Percentiles rank a stretch among this genome's conserved stretches.
phyloP scores from a whole-genome alignment of 805 yeast genomes.

The Yarrowia yakushimensis region DNA sequence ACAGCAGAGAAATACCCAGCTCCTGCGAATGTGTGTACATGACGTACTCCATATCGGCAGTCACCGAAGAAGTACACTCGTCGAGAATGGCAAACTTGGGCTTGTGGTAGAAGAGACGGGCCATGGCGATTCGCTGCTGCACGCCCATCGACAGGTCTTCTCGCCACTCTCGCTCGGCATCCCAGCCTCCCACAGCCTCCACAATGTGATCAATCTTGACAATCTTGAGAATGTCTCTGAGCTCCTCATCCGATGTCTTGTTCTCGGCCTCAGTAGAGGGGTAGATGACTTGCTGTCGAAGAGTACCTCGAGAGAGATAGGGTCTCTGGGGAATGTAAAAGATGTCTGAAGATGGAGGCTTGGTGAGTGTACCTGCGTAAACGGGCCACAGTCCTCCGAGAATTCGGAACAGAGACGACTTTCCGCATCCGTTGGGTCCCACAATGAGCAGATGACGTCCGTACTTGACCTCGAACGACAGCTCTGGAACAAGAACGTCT shows the following conservation, averaged over 20 bases:
- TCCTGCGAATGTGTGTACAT: slow-evolving; percentile 82
- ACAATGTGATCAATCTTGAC: slow-evolving; percentile 38
- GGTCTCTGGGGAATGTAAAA: slow-evolving; percentile 93
- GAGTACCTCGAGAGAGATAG: slow-evolving; percentile 72
- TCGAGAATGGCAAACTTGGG: slow-evolving; percentile 94
- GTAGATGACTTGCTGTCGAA: slow-evolving; percentile 84
- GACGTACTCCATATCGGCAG: slow-evolving; percentile 83
- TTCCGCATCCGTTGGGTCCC: slow-evolving; percentile 96
- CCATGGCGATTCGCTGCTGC: slow-evolving; percentile 91
- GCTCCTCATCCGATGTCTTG: slow-evolving; percentile 37
- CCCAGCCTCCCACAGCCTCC: slow-evolving; percentile 53
- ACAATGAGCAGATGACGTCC: slow-evolving; percentile 86
- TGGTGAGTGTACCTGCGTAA: slow-evolving; percentile 50
- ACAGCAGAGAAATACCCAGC: slow-evolving; percentile 73
- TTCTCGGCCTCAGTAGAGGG: slow-evolving; percentile 66
- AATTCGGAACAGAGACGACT: slow-evolving; percentile 84
- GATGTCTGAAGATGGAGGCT: slow-evolving; percentile 64
- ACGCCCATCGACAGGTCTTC: slow-evolving; percentile 88
- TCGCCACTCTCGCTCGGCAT: slow-evolving; percentile 73
- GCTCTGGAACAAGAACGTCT: slow-evolving; percentile 61
- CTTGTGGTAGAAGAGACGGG: slow-evolving; percentile 81
- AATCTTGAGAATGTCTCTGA: slow-evolving; percentile 38
- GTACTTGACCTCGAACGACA: slow-evolving; percentile 67
- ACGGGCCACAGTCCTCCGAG: slow-evolving; percentile 95
- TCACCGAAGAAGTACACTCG: slow-evolving; percentile 93